Base-by-base conservation (phyloP, 441 rosid genomes). In the Breynia disticha region DNA sequence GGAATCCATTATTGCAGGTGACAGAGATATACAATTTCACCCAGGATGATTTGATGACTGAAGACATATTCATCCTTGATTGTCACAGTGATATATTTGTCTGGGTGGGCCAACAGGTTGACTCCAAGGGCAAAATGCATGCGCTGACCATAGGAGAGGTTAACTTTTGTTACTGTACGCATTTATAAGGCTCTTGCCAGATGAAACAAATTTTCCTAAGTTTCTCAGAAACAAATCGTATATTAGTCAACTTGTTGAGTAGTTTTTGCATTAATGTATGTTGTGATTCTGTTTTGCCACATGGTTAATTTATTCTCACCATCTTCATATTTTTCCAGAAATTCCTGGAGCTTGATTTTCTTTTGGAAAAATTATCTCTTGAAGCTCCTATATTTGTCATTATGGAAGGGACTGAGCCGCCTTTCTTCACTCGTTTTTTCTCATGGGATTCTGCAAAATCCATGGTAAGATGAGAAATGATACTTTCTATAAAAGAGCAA, bases 101-200 rank as follows among this genome's bases (percentile, higher is more conserved):
- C 54, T 94, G 99, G 99, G 90, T 87, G 41, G 99, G 99, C 38
- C 91, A 82, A 65, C 79, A 78, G 67, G 96, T 81, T 57, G 95
- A 90, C 63, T 38, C 82, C 53, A 83, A 87, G 77, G 87, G 56
- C 37, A 83, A 72, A 72, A 46, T 70, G 46, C 82, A 78, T 49
- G 87, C 83, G 68, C 67, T 87, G 55, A 60, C 73, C 43, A 87
- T 82, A 57, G 97, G 91, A 53, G 87, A 85, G 97, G 99, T 94
- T 78, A 48, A 62, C 28, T 32, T 38, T 41, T 43, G 4, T 6
- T 46, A 16, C 20, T n/a, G n/a, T n/a, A n/a, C n/a, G n/a, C 32
- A 24, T 7, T 24, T 24, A 2, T 24, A 24, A 24, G 32, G 32
- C 32, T 24, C 32, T 7, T 24, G 32, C 4, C 32, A 24, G 32